Conservation (phyloP, 805 yeast genomes). For the Metschnikowia amazonensis region DNA sequence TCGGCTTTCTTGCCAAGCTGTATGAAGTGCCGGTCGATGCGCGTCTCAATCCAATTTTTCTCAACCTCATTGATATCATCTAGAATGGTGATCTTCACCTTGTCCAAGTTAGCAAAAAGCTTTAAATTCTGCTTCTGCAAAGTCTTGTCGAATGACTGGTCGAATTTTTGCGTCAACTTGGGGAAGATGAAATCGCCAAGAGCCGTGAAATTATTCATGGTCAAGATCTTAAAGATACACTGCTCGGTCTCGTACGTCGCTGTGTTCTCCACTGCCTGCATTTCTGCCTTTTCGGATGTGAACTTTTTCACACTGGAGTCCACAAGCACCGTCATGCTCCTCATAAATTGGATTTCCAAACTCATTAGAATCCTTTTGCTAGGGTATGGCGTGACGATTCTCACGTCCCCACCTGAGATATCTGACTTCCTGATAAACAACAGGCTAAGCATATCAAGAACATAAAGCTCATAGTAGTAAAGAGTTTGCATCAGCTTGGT, state of each 20-base stretch:
- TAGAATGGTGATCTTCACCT: slow-evolving; percentile 35
- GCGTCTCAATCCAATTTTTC: slow-evolving; percentile 30
- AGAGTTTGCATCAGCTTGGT: slow-evolving; percentile 36
- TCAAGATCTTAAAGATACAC: slow-evolving; percentile 35
- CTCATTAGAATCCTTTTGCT: slow-evolving; percentile 38
- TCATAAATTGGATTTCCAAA: slow-evolving; percentile 43
- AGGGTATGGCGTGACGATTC: slow-evolving; percentile 36
- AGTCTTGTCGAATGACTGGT: slow-evolving; percentile 32
- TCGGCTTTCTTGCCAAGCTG: slow-evolving; percentile 7
- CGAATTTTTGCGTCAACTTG: slow-evolving; percentile 29
- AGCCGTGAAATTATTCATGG: slow-evolving; percentile 42
- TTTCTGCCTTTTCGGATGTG: slow-evolving; percentile 16
- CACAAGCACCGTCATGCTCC: slow-evolving; percentile 38
- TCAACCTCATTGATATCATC: slow-evolving; percentile 40
- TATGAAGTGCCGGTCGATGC: slow-evolving; percentile 25
- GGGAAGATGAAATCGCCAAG: slow-evolving; percentile 33
- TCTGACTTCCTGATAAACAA: slow-evolving; percentile 23
- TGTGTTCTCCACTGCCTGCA: slow-evolving; percentile 11
- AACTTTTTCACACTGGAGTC: slow-evolving; percentile 42
- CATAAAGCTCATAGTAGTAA: slow-evolving; percentile 34
- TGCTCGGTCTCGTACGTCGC: slow-evolving; percentile 20
- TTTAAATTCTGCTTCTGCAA: slow-evolving; percentile 37
- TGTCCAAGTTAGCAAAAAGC: slow-evolving; percentile 40
- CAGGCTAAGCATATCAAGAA: slow-evolving; percentile 28
- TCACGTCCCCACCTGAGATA: slow-evolving; percentile 19